These are phyloP conservation scores for Platanus orientalis DNA, from an alignment of 164 flowering plant genomes.

Conservation along the genomic window DNA sequence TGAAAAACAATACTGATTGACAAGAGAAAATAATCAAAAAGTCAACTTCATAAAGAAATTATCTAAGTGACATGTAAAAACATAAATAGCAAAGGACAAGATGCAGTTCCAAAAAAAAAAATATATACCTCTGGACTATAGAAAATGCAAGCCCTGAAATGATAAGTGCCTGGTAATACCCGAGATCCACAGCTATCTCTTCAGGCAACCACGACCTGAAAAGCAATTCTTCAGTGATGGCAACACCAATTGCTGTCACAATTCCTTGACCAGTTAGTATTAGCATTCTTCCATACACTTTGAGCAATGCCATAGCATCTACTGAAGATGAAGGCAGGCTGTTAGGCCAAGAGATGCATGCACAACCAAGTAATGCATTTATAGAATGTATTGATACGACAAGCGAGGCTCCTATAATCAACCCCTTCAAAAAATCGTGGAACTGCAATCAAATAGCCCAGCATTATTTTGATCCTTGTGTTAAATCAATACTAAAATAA, in stretches of 20 bases:
- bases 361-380: slow-evolving; percentile 61
- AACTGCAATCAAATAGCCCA: slow-evolving; percentile 45
- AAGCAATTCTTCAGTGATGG: slow-evolving; percentile 78
- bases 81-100: neutral
- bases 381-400: slow-evolving; percentile 53
- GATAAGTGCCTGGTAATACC: slow-evolving; percentile 65
- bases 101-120: neutral
- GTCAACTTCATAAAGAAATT: neutral
- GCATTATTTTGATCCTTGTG: slow-evolving; percentile 1
- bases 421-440: slow-evolving; percentile 45
- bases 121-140: slow-evolving; percentile 69
- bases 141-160: slow-evolving; percentile 82
- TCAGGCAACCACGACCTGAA: slow-evolving; percentile 91
- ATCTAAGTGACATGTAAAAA: neutral
- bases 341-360: slow-evolving; percentile 43
- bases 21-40: neutral
- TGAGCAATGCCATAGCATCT: slow-evolving; percentile 35
- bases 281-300: slow-evolving; percentile 38
- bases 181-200: slow-evolving; percentile 78
- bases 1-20: too few relatives aligned
- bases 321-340: slow-evolving; percentile 31
- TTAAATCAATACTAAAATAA: too few relatives aligned
- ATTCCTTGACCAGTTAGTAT: slow-evolving; percentile 46
- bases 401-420: slow-evolving; percentile 61
- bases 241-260: slow-evolving; percentile 51